Conservation (phyloP, 345 rosid genomes). For the Luvunga scandens region DNA sequence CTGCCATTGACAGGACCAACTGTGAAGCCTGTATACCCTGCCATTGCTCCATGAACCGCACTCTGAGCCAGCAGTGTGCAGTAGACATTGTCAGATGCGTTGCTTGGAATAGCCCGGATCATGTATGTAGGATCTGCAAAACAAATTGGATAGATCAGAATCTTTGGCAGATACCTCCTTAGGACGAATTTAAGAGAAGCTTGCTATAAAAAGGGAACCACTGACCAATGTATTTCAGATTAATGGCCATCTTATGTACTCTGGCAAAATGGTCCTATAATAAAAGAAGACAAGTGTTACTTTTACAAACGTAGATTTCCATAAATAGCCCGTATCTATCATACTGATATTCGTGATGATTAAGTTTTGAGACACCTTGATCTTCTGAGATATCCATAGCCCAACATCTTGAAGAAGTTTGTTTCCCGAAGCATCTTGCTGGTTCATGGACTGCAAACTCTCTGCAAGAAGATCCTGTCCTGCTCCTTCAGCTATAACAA, state of each 20-base stretch:
- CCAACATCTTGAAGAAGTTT: slow-evolving; percentile 80
- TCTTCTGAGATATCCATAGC: slow-evolving; percentile 67
- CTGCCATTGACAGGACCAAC: slow-evolving; percentile 78
- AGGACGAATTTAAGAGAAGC: slow-evolving; percentile 10
- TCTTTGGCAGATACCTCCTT: slow-evolving; percentile 7
- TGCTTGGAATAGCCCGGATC: slow-evolving; percentile 81
- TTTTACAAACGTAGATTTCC: not conserved
- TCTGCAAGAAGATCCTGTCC: slow-evolving; percentile 75
- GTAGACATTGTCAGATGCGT: slow-evolving; percentile 87
- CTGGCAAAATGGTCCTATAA: slow-evolving; percentile 58
- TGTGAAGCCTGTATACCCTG: slow-evolving; percentile 83
- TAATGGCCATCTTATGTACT: slow-evolving; percentile 47
- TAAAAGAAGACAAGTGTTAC: not conserved
- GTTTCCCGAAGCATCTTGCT: slow-evolving; percentile 85
- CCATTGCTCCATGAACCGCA: slow-evolving; percentile 91
- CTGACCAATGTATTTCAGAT: slow-evolving; percentile 82
- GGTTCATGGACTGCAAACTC: slow-evolving; percentile 40
- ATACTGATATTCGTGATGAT: not conserved
- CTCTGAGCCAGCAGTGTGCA: slow-evolving; percentile 89
- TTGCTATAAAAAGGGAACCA: not conserved
- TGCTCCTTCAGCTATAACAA: slow-evolving; percentile 89
- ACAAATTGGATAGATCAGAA: slow-evolving; percentile 12
- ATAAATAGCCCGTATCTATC: not conserved
- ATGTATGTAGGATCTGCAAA: slow-evolving; percentile 86
- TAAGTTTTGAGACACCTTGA: slow-evolving; percentile 45